A percentile compares a stretch with the other conserved stretches of the same genome.
These are phyloP conservation scores for Eruca vesicaria DNA, from an alignment of 441 rosid genomes.

Conservation along the genomic window DNA sequence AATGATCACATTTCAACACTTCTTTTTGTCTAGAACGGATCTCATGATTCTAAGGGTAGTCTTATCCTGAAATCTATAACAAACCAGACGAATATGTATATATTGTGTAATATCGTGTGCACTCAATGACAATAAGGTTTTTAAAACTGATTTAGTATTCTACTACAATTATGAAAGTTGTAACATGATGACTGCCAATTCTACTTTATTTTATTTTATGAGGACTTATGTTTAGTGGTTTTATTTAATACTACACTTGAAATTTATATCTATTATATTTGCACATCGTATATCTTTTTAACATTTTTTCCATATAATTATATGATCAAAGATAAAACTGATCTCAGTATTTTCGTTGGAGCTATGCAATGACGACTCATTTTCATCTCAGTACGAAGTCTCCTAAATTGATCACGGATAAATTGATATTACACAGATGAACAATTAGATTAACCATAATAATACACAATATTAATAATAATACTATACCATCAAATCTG, in stretches of 20 bases:
- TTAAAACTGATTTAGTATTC: not conserved
- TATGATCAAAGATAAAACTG: not conserved
- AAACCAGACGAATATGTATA: not conserved
- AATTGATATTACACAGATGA: slow-evolving; percentile 21
- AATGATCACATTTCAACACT: not conserved
- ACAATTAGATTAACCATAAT: slow-evolving; percentile 30
- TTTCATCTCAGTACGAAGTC: not conserved
- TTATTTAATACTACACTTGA: not conserved
- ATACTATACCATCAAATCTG: slow-evolving; percentile 38
- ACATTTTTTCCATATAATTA: not conserved
- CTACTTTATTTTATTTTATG: not conserved
- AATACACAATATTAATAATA: slow-evolving; percentile 32
- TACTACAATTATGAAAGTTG: not conserved
- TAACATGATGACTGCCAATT: not conserved
- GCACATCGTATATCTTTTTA: not conserved
- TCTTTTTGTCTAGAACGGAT: not conserved
- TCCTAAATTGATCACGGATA: not conserved
- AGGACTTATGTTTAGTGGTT: not conserved
- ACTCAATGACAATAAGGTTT: not conserved
- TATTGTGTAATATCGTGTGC: not conserved
- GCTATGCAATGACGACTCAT: not conserved
- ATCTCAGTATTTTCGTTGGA: not conserved
- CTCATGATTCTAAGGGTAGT: slow-evolving; percentile 19
- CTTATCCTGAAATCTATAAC: slow-evolving; percentile 15
- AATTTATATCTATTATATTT: not conserved